Conservation (phyloP, 495 filamentous ascomycete species). For the Antarctomyces pellizariae region DNA sequence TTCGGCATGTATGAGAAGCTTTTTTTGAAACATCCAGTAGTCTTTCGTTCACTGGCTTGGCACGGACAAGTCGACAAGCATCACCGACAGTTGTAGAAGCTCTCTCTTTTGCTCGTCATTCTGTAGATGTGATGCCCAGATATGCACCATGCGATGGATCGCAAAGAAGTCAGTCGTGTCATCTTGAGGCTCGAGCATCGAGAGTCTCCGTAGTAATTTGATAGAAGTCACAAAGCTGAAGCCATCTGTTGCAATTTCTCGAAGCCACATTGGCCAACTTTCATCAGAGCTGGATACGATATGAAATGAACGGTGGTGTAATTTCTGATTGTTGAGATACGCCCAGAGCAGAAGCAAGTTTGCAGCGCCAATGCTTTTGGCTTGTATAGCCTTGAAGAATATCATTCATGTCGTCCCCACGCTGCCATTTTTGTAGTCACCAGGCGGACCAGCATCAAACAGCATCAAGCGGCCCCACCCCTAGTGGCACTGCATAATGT, state of each 20-base stretch:
- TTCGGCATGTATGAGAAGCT: no score
- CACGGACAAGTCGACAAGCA: conserved; percentile 9
- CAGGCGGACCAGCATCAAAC: no score
- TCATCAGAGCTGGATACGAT: no score
- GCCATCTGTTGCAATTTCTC: conserved; percentile 8
- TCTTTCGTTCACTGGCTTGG: no score
- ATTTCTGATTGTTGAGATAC: conserved; percentile 24
- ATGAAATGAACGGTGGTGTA: conserved; percentile 15
- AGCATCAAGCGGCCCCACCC: conserved; percentile 3
- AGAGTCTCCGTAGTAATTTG: conserved; percentile 10
- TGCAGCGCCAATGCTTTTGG: conserved; percentile 15
- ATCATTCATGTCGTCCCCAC: conserved; percentile 23
- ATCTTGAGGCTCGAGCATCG: conserved; percentile 9
- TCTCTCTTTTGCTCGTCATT: conserved; percentile 5
- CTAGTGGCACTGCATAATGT: conserved; percentile 1
- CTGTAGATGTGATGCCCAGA: conserved; percentile 8
- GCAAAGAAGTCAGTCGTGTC: conserved; percentile 5
- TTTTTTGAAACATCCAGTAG: no score
- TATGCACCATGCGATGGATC: conserved; percentile 14
- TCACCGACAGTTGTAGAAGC: conserved; percentile 6
- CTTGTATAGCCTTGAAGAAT: conserved; percentile 18
- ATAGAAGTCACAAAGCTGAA: conserved; percentile 7
- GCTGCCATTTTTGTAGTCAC: conserved; percentile 13
- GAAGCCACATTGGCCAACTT: conserved; percentile 10
- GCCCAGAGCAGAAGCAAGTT: conserved; percentile 21